phyloP scores from a whole-genome alignment of 306 rosid species.

The Sphenostylis stenocarpa region DNA sequence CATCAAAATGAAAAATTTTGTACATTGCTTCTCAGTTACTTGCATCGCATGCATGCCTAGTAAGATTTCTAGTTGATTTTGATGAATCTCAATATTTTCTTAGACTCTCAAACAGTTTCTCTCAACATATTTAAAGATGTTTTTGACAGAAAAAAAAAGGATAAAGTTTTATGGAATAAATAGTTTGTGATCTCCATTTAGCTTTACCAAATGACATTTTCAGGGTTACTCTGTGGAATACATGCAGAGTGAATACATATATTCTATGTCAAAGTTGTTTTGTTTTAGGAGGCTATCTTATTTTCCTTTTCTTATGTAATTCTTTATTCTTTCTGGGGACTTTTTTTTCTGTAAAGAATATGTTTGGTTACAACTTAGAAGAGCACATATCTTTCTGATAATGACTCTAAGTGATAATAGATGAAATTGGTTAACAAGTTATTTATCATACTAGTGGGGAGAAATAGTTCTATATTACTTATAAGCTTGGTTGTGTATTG shows the following conservation, averaged over 20 bases:
- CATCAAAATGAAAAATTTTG: background rate
- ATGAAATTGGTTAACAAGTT: background rate
- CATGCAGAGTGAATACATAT: background rate
- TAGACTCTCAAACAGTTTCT: background rate
- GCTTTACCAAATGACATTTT: background rate
- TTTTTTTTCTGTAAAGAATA: too few species aligned
- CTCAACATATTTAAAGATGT: background rate
- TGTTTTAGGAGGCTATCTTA: background rate
- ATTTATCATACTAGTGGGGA: background rate
- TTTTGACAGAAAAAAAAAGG: background rate
- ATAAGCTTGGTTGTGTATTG: background rate
- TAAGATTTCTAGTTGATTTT: background rate
- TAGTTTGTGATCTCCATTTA: background rate
- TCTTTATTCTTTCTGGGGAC: background rate
- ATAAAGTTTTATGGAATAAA: background rate
- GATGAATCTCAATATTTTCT: background rate
- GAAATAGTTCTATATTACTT: background rate
- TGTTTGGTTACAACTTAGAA: too few species aligned
- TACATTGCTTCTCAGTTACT: background rate
- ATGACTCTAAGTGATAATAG: too few species aligned
- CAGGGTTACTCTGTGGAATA: background rate
- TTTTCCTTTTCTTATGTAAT: background rate
- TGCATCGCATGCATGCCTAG: too few species aligned
- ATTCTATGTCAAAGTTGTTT: background rate
- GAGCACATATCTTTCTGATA: too few species aligned